phyloP scores from a whole-genome alignment of 371 early-diverging fungal species.

The Mucor plumbeus region DNA sequence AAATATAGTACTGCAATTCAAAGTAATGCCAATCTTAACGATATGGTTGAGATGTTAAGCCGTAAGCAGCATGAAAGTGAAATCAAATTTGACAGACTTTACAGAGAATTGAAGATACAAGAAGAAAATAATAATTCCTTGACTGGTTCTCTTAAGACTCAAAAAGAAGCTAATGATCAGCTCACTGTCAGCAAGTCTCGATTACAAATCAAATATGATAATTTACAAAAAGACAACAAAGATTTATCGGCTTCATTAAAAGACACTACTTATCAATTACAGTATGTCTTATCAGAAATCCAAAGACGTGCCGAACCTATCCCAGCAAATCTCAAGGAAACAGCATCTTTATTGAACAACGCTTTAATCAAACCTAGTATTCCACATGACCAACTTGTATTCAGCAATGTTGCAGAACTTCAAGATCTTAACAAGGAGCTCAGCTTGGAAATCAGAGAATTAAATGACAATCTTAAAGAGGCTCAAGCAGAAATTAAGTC shows the following conservation, averaged over 20 bases:
- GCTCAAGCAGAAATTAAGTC: background rate
- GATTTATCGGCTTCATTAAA: conserved; percentile 15
- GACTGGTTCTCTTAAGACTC: background rate
- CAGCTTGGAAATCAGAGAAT: background rate
- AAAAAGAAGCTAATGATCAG: background rate
- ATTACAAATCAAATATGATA: background rate
- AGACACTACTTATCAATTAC: conserved; percentile 29
- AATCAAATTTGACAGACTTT: background rate
- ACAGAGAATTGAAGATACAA: background rate
- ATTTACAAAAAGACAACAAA: conserved; percentile 6
- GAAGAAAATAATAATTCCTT: background rate
- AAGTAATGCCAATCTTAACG: background rate
- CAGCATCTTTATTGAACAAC: background rate
- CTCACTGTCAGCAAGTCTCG: background rate
- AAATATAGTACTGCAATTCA: background rate
- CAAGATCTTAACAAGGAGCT: conserved; percentile 17
- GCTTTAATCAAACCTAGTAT: background rate
- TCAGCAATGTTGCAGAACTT: conserved; percentile 17
- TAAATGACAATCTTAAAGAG: conserved; percentile 1
- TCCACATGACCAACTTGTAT: conserved; percentile 16
- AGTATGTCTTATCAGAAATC: conserved; percentile 18
- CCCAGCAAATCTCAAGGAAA: background rate
- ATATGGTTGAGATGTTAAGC: background rate
- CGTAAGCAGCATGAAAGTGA: conserved; percentile 13
- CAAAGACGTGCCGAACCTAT: conserved; percentile 21